A percentile compares a stretch with the other conserved stretches of the same genome.
Evolutionary conservation across 2,329 filamentous ascomycete genomes (phyloP).

Genomic region (Juglanconis oblonga): DNA sequence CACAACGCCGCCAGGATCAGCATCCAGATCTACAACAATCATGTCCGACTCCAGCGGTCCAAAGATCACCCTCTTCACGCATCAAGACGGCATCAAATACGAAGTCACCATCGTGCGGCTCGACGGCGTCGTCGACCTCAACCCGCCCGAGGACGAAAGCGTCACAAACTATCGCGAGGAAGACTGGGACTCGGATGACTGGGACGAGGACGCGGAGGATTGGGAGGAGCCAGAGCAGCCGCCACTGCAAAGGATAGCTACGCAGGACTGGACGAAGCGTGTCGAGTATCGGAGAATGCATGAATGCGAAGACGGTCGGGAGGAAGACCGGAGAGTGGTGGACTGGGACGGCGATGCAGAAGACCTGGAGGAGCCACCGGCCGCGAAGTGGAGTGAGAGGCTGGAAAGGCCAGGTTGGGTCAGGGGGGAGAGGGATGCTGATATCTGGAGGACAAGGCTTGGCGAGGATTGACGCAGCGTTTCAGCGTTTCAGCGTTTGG

Average conservation of each 20-base stretch:
- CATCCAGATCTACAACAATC: background rate
- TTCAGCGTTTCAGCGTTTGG: background rate
- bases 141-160: background rate
- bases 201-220: slow-evolving; percentile 1
- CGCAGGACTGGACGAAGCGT: background rate
- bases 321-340: background rate
- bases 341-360: background rate
- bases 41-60: background rate
- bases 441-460: slow-evolving; percentile 6
- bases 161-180: background rate
- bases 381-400: background rate
- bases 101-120: background rate
- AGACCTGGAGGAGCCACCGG: background rate
- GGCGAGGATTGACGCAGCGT: background rate
- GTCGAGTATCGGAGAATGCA: background rate
- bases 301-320: background rate
- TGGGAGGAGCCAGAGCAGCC: background rate
- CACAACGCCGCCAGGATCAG: background rate
- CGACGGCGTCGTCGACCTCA: background rate
- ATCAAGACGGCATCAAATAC: background rate
- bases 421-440: background rate
- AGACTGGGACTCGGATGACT: slow-evolving; percentile 4
- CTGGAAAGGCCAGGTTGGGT: background rate
- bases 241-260: background rate
- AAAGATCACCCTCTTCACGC: background rate